Evolutionary conservation across 1,139 yeast genomes (phyloP).

Genomic region (Yamadazyma oceani): DNA sequence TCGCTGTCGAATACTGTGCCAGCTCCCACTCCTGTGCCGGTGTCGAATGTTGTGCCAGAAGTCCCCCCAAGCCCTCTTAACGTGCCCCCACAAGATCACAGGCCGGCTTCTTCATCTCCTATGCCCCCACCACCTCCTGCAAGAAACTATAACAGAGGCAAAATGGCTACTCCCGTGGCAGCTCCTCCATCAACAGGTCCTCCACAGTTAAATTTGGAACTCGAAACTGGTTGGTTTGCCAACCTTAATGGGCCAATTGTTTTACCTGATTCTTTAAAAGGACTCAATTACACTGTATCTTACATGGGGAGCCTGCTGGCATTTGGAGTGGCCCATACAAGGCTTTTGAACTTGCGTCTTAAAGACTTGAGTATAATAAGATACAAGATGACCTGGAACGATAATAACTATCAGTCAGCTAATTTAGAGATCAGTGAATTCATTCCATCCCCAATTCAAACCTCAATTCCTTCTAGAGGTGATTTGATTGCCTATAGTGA

Average conservation of each 20-base stretch:
- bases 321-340: conserved; percentile 16
- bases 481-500: conserved; percentile 43
- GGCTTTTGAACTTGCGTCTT: conserved; percentile 38
- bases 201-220: conserved; percentile 43
- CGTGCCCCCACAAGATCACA: conserved; percentile 9
- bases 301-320: conserved; percentile 19
- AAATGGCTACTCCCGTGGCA: background rate
- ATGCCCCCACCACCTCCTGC: conserved; percentile 43
- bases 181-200: conserved; percentile 17
- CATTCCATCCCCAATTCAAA: conserved; percentile 50
- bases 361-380: conserved; percentile 52
- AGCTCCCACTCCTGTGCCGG: too few relatives aligned
- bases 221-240: conserved; percentile 48
- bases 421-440: conserved; percentile 34
- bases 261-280: conserved; percentile 39
- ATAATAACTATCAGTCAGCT: conserved; percentile 20
- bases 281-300: conserved; percentile 36
- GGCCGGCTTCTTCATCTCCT: conserved; percentile 7
- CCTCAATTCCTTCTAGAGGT: conserved; percentile 32
- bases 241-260: conserved; percentile 18
- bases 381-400: conserved; percentile 50
- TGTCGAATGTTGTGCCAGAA: too few relatives aligned
- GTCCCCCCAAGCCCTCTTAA: conserved; percentile 4
- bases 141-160: conserved; percentile 27
- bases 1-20: too few relatives aligned